Percentiles rank a stretch among this genome's conserved stretches.
Conservation (phyloP, 2,329 filamentous ascomycete genomes). For the Zasmidium citrigriseum region DNA sequence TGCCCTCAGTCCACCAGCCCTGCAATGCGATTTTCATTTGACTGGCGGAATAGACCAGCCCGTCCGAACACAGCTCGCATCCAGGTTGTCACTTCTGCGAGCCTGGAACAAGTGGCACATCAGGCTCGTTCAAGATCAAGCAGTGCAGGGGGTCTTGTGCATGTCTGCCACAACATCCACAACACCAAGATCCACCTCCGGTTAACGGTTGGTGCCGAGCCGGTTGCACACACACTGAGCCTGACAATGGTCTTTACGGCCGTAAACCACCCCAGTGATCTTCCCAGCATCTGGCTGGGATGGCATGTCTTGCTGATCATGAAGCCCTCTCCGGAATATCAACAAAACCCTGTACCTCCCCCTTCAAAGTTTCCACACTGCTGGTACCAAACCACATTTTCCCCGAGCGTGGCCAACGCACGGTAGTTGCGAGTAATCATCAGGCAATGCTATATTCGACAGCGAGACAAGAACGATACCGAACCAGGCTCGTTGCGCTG, state of each 20-base stretch:
- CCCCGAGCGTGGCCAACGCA: not conserved
- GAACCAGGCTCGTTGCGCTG: not conserved
- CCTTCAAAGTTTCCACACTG: not conserved
- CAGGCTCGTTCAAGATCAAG: not conserved
- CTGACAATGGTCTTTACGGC: conserved; percentile 30
- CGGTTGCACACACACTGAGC: not conserved
- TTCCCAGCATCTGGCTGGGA: not conserved
- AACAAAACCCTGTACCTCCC: not conserved
- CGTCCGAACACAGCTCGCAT: not conserved
- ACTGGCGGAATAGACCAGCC: too few relatives aligned
- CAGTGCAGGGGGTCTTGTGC: not conserved
- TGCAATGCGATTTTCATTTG: too few relatives aligned
- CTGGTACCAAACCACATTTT: not conserved
- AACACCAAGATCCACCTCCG: not conserved
- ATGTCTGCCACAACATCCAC: not conserved
- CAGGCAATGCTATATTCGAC: not conserved
- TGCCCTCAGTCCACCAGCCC: too few relatives aligned
- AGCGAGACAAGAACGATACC: not conserved
- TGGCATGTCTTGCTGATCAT: not conserved
- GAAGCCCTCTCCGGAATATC: not conserved
- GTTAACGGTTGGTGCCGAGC: not conserved
- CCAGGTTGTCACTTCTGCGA: not conserved
- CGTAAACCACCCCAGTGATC: not conserved
- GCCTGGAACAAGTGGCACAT: not conserved
- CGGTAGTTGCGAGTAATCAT: not conserved